These are phyloP conservation scores for Fusarium begoniae DNA, from an alignment of 2,329 filamentous ascomycete genomes.

Conservation along the genomic window DNA sequence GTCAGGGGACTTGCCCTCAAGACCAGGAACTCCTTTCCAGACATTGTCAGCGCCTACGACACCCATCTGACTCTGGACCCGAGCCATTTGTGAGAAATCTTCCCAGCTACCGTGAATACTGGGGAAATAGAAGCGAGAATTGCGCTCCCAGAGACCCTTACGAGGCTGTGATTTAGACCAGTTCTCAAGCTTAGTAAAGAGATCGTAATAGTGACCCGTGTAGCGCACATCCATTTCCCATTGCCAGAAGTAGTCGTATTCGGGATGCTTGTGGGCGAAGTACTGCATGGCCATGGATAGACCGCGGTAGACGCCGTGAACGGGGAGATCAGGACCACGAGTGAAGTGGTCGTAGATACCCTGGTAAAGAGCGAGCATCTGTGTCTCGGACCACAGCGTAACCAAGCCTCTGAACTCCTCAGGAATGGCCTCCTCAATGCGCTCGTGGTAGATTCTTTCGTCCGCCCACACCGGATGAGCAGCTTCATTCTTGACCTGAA, in stretches of 20 bases:
- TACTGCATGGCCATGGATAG: constrained; percentile 95
- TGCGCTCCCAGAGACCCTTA: constrained; percentile 85
- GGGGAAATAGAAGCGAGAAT: constrained; percentile 80
- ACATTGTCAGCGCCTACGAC: constrained; percentile 72
- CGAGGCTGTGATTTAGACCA: constrained; percentile 80
- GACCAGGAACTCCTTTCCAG: constrained; percentile 64
- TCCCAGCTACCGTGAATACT: constrained; percentile 81
- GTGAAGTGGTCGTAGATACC: constrained; percentile 81
- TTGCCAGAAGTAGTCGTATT: constrained; percentile 93
- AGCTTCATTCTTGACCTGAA: constrained; percentile 83
- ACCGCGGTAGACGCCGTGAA: constrained; percentile 93
- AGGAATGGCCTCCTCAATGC: constrained; percentile 74
- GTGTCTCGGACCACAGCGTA: constrained; percentile 91
- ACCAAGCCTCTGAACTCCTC: constrained; percentile 89
- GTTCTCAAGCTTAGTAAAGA: constrained; percentile 73
- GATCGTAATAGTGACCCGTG: constrained; percentile 84
- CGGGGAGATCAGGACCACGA: constrained; percentile 72
- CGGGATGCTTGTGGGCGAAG: constrained; percentile 87
- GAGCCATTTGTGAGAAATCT: constrained; percentile 77
- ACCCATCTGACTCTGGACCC: constrained; percentile 78
- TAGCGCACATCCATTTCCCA: constrained; percentile 96
- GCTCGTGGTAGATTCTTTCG: constrained; percentile 71
- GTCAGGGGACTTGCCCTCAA: constrained; percentile 51
- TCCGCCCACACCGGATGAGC: constrained; percentile 82
- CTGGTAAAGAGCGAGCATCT: constrained; percentile 92